A percentile compares a stretch with the other conserved stretches of the same genome.
Conservation (phyloP, 441 rosid species). For the Erodium chrysanthum region DNA sequence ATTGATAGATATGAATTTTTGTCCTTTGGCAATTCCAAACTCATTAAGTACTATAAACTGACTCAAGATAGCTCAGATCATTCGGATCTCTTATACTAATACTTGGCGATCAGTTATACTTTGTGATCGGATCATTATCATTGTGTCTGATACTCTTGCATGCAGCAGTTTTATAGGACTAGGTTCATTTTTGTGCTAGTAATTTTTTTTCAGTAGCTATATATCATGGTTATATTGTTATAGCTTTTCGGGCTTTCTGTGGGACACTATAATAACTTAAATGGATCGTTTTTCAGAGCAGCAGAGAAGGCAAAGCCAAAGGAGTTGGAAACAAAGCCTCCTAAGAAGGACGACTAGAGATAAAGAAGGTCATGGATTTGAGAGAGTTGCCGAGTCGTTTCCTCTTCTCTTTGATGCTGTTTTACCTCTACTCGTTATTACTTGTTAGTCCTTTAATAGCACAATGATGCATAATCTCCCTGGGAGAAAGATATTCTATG, state of each 20-base stretch:
- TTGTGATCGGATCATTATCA: not conserved
- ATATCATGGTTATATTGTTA: not conserved
- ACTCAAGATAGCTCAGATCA: not conserved
- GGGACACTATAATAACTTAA: not conserved
- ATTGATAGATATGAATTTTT: not conserved
- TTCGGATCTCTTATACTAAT: not conserved
- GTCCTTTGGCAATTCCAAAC: not conserved
- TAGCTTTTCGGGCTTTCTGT: not conserved
- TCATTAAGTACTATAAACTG: not conserved
- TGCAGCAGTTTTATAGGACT: not conserved
- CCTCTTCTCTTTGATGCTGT: not conserved
- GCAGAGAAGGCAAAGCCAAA: slow-evolving; percentile 1
- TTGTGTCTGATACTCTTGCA: not conserved
- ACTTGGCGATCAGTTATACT: not conserved
- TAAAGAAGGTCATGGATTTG: not conserved
- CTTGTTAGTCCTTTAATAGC: not conserved
- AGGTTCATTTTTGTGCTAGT: not conserved
- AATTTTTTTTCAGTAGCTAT: not conserved
- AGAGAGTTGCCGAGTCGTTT: not conserved
- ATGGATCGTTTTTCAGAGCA: not conserved
- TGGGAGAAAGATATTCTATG: not conserved
- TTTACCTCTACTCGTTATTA: not conserved
- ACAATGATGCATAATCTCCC: not conserved
- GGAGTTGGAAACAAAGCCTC: not conserved
- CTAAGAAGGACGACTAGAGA: not conserved